Evolutionary conservation across 305 asterid genomes (phyloP).

Genomic region (Withania somnifera): DNA sequence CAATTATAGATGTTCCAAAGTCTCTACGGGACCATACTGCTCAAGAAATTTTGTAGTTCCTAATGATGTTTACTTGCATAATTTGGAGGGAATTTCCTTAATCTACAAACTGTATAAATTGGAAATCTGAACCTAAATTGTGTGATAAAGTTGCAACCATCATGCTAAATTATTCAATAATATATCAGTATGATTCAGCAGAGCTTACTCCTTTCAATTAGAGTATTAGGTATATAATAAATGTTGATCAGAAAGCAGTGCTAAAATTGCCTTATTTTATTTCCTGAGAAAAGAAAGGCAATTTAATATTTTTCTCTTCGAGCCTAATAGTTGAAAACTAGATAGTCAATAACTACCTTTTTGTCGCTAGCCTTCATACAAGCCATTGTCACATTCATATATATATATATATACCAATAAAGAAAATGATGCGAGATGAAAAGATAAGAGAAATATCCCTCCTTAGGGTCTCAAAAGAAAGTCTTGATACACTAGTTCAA

Average conservation of each 20-base stretch:
- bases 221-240: neutral
- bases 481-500: slow-evolving; percentile 2
- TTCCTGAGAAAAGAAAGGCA: neutral
- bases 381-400: neutral
- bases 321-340: neutral
- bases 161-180: no score
- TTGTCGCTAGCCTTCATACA: neutral
- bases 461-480: slow-evolving; percentile 2
- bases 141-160: neutral
- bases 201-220: no score
- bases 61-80: neutral
- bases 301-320: neutral
- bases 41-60: neutral
- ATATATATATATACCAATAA: neutral
- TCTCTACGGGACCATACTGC: slow-evolving; percentile 2
- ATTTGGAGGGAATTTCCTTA: neutral
- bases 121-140: neutral
- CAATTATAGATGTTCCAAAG: neutral
- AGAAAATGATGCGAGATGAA: neutral
- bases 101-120: neutral
- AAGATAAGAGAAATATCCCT: neutral
- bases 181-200: no score
- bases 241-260: neutral
- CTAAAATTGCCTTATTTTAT: neutral
- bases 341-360: neutral